A percentile compares a stretch with the other conserved stretches of the same genome.
phyloP scores from a whole-genome alignment of 768 basidiomycete species.

The Leccinum longicurvipes region DNA sequence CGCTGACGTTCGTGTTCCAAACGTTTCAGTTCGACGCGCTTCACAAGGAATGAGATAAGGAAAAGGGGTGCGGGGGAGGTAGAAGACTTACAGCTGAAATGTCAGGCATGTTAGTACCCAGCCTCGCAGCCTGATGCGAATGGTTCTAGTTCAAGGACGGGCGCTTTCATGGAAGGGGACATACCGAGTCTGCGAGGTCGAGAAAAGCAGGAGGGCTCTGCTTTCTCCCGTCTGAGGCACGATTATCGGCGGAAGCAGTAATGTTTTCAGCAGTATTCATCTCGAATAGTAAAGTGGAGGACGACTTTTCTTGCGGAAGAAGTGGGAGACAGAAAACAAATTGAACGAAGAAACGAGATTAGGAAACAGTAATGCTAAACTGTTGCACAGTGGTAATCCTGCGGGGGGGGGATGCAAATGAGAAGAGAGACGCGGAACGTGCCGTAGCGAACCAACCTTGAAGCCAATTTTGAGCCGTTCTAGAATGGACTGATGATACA shows the following conservation, averaged over 20 bases:
- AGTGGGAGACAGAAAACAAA: constrained; percentile 52
- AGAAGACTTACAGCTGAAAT: constrained; percentile 68
- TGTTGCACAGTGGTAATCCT: constrained; percentile 65
- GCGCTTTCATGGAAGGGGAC: constrained; percentile 32
- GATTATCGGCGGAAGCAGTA: constrained; percentile 72
- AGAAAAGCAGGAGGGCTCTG: constrained; percentile 90
- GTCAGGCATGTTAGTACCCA: constrained; percentile 85
- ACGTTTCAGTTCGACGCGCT: constrained; percentile 90
- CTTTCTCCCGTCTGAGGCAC: constrained; percentile 67
- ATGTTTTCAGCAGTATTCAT: constrained; percentile 74
- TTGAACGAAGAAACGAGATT: constrained; percentile 46
- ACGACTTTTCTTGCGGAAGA: constrained; percentile 51
- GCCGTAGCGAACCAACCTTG: constrained; percentile 44
- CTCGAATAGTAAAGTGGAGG: constrained; percentile 42
- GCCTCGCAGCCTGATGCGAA: constrained; percentile 63
- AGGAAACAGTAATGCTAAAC: constrained; percentile 51
- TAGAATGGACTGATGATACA: constrained; percentile 82
- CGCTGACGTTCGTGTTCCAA: constrained; percentile 86
- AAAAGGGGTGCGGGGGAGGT: neutral
- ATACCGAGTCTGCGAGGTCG: constrained; percentile 89
- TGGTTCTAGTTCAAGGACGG: constrained; percentile 3
- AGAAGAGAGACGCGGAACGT: constrained; percentile 20
- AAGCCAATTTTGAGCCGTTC: constrained; percentile 75
- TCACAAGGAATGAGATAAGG: constrained; percentile 13
- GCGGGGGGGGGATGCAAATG: constrained; percentile 19